Evolutionary conservation across 202 grass and related monocot genomes (phyloP).

Genomic region (Schoenoplectus triqueter): DNA sequence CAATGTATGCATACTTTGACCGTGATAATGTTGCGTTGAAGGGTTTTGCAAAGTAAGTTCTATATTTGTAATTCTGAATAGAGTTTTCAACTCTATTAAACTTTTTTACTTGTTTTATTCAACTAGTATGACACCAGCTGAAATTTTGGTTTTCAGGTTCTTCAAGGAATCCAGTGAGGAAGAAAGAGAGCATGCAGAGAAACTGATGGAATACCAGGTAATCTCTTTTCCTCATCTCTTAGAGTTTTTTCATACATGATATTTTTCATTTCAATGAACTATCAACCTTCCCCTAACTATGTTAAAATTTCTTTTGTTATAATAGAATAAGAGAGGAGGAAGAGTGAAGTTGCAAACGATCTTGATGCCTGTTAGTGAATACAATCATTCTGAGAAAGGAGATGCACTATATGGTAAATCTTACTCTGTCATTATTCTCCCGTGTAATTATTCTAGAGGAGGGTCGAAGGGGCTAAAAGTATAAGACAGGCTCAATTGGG

Average conservation of each 20-base stretch:
- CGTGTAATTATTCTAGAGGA: not conserved
- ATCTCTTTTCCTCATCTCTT: not conserved
- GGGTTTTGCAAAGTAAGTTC: slow-evolving; percentile 54
- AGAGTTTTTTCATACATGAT: not conserved
- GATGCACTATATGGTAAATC: slow-evolving; percentile 50
- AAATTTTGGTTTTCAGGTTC: slow-evolving; percentile 45
- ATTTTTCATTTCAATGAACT: not conserved
- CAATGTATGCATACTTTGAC: slow-evolving; percentile 60
- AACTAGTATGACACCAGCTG: not conserved
- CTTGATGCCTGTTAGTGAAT: slow-evolving; percentile 48
- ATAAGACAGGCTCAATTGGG: not conserved
- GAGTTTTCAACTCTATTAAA: not conserved
- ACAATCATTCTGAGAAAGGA: slow-evolving; percentile 54
- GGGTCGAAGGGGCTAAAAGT: not conserved
- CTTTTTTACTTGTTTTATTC: not conserved
- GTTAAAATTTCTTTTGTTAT: not conserved
- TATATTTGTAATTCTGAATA: not conserved
- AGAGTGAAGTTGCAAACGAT: slow-evolving; percentile 58
- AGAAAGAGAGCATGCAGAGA: slow-evolving; percentile 59
- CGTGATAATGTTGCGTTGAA: slow-evolving; percentile 52
- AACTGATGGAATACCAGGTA: slow-evolving; percentile 59
- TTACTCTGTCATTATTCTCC: not conserved
- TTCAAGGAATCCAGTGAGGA: slow-evolving; percentile 59
- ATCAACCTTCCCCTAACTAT: not conserved
- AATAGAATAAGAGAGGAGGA: slow-evolving; percentile 56